Evolutionary conservation across 2,329 filamentous ascomycete species (phyloP), one percentile per base, ranked within the genome.

Genomic region (Lecanicillium sp.): DNA sequence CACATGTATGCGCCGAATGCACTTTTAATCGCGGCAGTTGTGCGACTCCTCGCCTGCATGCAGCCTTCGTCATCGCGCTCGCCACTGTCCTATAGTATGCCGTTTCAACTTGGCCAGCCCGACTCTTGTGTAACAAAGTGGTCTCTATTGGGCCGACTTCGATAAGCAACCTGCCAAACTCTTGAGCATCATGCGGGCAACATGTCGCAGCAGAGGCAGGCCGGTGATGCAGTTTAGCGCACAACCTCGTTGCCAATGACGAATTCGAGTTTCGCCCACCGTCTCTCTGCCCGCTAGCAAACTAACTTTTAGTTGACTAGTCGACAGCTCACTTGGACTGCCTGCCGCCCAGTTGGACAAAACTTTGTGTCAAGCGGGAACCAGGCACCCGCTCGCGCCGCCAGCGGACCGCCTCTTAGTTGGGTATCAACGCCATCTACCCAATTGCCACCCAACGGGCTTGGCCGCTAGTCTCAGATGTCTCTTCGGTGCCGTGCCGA

Each of bases 361-460:
- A 21, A 19, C 23, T 42, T 47, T 45, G 51, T 44, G 29, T 36
- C 35, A 46, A 44, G 44, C 45, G 32, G 38, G 26, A 49, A 27
- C 40, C 30, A 45, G 46, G 38, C 24, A 44, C 40, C 41, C 46
- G 47, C 45, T 49, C 21, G 49, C 40, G 33, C 29, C 40, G 37
- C 36, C 20, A n/a, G 45, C 30, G 45, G 45, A 43, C 45, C 45
- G 30, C 21, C 6, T 43, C 23, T 24, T 27, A 29, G 46, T 49
- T 49, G 46, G 46, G 46, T 49, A 49, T 49, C 46, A 43, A 43
- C 39, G 39, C 46, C 39, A 11, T 36, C 39, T 14, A 24, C 46
- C 46, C 38, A 41, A 43, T 43, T 49, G 46, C 32, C 46, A 38
- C 46, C 39, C 46, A 43, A 43, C 46, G 35, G 45, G n/a, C 44